phyloP scores from a whole-genome alignment of 306 rosid species.

The Quercus variabilis region DNA sequence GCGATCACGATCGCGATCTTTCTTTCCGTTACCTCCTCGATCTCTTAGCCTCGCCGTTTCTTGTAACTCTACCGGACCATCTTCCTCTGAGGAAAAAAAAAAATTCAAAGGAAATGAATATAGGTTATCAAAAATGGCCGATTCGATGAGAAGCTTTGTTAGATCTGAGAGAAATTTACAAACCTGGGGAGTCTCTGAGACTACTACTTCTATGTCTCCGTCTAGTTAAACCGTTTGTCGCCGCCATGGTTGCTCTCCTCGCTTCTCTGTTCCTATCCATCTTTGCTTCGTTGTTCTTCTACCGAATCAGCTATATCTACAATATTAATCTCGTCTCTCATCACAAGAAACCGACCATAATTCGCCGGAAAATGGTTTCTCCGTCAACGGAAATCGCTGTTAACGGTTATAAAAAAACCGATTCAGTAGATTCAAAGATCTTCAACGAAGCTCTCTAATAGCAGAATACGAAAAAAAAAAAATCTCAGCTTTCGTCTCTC shows the following conservation, averaged over 20 bases:
- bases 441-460: background rate
- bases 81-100: constrained; percentile 55
- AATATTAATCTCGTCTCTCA: constrained; percentile 36
- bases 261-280: constrained; percentile 93
- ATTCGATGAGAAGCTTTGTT: background rate
- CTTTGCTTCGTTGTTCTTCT: constrained; percentile 14
- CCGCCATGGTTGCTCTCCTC: constrained; percentile 65
- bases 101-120: background rate
- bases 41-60: constrained; percentile 79
- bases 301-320: constrained; percentile 35
- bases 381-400: constrained; percentile 6
- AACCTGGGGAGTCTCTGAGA: constrained; percentile 95
- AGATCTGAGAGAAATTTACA: constrained; percentile 60
- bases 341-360: constrained; percentile 35
- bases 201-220: constrained; percentile 73
- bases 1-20: constrained; percentile 67
- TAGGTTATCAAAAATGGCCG: too few relatives aligned
- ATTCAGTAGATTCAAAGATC: constrained; percentile 16
- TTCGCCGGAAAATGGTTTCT: constrained; percentile 18
- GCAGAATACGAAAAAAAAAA: constrained; percentile 12
- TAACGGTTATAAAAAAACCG: constrained; percentile 8
- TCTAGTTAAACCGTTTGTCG: constrained; percentile 62
- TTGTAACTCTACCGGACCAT: constrained; percentile 72
- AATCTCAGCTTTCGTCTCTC: constrained; percentile 38
- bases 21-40: constrained; percentile 75